These are phyloP conservation scores for Podosphaera fusca DNA, from an alignment of 2,329 filamentous ascomycete species.

Conservation along the genomic window DNA sequence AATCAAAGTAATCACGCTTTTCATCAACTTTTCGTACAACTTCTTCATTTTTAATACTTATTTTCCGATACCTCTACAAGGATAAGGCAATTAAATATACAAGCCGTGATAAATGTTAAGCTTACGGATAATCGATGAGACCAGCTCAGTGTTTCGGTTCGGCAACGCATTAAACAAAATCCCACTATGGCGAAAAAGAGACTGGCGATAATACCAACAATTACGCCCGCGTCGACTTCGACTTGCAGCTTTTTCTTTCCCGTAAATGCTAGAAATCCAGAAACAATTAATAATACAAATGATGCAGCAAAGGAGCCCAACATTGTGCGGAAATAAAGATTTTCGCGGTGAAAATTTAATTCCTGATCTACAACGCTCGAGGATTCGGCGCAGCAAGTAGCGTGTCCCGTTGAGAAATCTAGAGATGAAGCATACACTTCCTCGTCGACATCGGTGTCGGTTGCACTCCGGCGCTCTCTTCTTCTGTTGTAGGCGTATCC, in stretches of 20 bases:
- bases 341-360: conserved; percentile 27
- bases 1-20: too few species aligned
- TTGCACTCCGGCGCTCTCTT: conserved; percentile 5
- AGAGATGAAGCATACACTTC: conserved; percentile 28
- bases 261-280: conserved; percentile 40
- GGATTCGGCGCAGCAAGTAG: conserved; percentile 27
- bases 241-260: conserved; percentile 41
- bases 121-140: conserved; percentile 23
- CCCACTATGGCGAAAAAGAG: conserved; percentile 39
- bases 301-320: conserved; percentile 33
- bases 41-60: background rate
- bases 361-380: conserved; percentile 29
- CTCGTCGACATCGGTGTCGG: conserved; percentile 22
- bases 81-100: conserved; percentile 26
- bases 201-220: conserved; percentile 44
- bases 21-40: too few species aligned
- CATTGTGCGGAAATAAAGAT: conserved; percentile 29
- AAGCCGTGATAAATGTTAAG: conserved; percentile 22
- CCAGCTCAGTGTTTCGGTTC: conserved; percentile 22
- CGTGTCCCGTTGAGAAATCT: conserved; percentile 27
- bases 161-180: conserved; percentile 32
- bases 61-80: conserved; percentile 27
- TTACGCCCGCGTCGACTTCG: conserved; percentile 53
- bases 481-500: conserved; percentile 9
- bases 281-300: conserved; percentile 38